These are phyloP conservation scores for Borovskyia barvae DNA, from an alignment of 208 protist genomes.

Conservation along the genomic window DNA sequence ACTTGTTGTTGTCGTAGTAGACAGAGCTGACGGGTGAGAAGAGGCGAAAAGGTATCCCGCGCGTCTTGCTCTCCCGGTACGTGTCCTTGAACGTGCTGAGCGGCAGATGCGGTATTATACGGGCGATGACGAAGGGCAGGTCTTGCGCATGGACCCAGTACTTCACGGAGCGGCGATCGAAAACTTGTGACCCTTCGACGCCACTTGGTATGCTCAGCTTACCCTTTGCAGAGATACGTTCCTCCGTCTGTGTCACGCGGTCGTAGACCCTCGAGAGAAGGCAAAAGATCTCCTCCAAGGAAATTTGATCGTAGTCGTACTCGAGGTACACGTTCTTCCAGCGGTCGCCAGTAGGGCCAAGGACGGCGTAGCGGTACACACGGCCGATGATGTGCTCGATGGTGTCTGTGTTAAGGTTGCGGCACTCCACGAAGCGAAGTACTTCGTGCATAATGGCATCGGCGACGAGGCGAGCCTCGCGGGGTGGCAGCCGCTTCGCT, in stretches of 20 bases:
- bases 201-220: slow-evolving; percentile 54
- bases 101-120: slow-evolving; percentile 85
- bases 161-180: slow-evolving; percentile 86
- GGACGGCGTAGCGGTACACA: slow-evolving; percentile 85
- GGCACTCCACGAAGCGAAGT: slow-evolving; percentile 80
- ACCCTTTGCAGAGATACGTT: slow-evolving; percentile 54
- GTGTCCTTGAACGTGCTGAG: slow-evolving; percentile 86
- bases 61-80: slow-evolving; percentile 62
- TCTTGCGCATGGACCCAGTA: slow-evolving; percentile 90
- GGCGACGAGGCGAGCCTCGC: slow-evolving; percentile 63
- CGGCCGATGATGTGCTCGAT: slow-evolving; percentile 86
- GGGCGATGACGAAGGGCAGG: slow-evolving; percentile 85
- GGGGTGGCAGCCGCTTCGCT: slow-evolving; percentile 30
- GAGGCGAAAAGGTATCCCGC: slow-evolving; percentile 60
- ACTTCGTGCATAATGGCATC: slow-evolving; percentile 79
- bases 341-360: slow-evolving; percentile 75
- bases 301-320: slow-evolving; percentile 58
- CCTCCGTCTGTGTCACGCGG: slow-evolving; percentile 64
- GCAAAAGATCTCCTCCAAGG: slow-evolving; percentile 74
- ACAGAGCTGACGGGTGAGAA: slow-evolving; percentile 82
- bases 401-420: slow-evolving; percentile 85
- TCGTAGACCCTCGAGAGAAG: slow-evolving; percentile 76
- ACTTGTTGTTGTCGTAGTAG: slow-evolving; percentile 88
- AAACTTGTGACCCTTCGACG: slow-evolving; percentile 78
- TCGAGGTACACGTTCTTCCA: slow-evolving; percentile 72